Conservation (phyloP, 2,329 filamentous ascomycete species). For the Neophaeococcomyces aloes region DNA sequence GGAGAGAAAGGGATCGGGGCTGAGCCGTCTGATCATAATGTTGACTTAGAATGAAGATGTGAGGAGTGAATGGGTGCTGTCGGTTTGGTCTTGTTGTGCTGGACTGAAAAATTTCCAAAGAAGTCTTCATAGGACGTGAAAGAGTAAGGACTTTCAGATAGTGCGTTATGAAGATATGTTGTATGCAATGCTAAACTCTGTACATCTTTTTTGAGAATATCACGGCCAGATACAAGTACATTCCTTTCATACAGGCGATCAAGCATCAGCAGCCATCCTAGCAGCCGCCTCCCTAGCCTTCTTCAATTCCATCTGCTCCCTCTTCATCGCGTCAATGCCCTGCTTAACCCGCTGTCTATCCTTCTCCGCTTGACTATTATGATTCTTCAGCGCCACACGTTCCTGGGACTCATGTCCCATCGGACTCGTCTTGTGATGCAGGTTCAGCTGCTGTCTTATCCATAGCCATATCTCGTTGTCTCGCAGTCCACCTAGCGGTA, state of each 20-base stretch:
- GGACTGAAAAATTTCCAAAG: too few relatives aligned
- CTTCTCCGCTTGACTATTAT: constrained; percentile 27
- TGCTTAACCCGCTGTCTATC: constrained; percentile 30
- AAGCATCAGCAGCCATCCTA: constrained; percentile 28
- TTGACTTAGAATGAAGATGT: too few relatives aligned
- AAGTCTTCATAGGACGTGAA: too few relatives aligned
- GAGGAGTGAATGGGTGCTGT: too few relatives aligned
- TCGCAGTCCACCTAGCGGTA: constrained; percentile 25
- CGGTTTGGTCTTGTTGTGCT: too few relatives aligned
- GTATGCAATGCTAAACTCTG: too few relatives aligned
- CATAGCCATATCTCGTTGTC: constrained; percentile 33
- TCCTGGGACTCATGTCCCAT: background rate
- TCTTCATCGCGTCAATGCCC: constrained; percentile 35
- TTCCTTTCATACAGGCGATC: background rate
- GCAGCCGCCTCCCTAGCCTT: constrained; percentile 36
- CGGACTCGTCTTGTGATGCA: constrained; percentile 25
- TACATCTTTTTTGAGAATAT: background rate
- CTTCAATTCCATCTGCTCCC: constrained; percentile 35
- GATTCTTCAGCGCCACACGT: constrained; percentile 26
- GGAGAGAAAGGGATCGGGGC: too few relatives aligned
- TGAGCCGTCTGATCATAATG: too few relatives aligned
- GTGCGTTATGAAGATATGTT: too few relatives aligned
- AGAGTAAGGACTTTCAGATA: too few relatives aligned
- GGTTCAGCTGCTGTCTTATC: constrained; percentile 27
- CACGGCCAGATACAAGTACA: background rate